Conservation (phyloP, 1,284 basidiomycete genomes). For the Heliocybe sulcata region DNA sequence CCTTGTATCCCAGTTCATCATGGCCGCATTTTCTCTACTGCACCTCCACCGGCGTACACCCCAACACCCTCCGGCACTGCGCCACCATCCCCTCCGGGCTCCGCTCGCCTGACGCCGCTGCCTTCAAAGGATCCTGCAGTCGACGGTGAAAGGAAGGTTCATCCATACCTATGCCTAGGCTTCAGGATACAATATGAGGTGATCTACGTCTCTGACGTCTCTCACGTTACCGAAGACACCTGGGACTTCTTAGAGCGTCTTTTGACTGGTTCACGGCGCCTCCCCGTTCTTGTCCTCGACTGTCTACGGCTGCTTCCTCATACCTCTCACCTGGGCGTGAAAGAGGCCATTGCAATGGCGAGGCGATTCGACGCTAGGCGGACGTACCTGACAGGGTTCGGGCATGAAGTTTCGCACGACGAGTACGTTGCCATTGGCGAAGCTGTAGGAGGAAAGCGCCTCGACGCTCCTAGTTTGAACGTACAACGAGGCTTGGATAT, state of each 20-base stretch:
- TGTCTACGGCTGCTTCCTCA: conserved; percentile 57
- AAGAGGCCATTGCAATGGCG: conserved; percentile 46
- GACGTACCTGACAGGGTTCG: conserved; percentile 70
- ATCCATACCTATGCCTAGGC: conserved; percentile 67
- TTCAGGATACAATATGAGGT: conserved; percentile 62
- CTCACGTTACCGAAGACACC: conserved; percentile 60
- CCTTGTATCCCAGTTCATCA: conserved; percentile 44
- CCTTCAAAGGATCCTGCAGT: conserved; percentile 6
- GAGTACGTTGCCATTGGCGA: conserved; percentile 57
- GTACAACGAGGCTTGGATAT: conserved; percentile 29
- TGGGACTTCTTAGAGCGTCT: conserved; percentile 43
- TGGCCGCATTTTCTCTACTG: conserved; percentile 46
- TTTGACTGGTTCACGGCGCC: conserved; percentile 19
- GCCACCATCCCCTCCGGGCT: not conserved
- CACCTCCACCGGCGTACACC: conserved; percentile 29
- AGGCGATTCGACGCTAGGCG: conserved; percentile 44
- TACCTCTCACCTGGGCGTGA: conserved; percentile 68
- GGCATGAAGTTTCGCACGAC: conserved; percentile 61
- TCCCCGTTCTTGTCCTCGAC: conserved; percentile 62
- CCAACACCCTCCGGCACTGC: conserved; percentile 28
- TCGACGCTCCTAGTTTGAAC: not conserved
- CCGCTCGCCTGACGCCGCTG: conserved; percentile 4
- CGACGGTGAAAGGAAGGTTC: conserved; percentile 18
- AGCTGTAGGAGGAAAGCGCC: conserved; percentile 31
- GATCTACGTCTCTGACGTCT: conserved; percentile 72